These are phyloP conservation scores for Bruguiera parviflora DNA, from an alignment of 345 rosid species.

Conservation along the genomic window DNA sequence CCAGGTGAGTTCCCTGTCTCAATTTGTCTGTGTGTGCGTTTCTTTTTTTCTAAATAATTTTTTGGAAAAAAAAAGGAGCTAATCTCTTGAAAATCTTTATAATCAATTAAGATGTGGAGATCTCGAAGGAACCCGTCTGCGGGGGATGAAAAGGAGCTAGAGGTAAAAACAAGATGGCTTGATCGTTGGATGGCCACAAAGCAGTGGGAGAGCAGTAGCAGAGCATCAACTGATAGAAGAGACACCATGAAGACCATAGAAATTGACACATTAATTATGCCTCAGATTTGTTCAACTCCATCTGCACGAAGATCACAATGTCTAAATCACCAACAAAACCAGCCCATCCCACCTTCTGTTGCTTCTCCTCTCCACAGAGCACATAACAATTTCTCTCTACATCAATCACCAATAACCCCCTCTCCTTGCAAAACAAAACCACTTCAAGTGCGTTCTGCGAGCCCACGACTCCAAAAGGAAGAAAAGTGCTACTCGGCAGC, in stretches of 20 bases:
- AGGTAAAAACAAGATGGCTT: conserved; percentile 68
- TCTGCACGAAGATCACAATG: conserved; percentile 8
- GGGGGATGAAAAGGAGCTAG: conserved; percentile 50
- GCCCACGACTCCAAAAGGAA: conserved; percentile 46
- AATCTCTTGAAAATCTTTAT: background rate
- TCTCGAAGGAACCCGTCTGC: conserved; percentile 50
- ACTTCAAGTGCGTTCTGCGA: conserved; percentile 55
- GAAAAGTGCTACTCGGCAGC: conserved; percentile 10
- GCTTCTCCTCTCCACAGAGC: conserved; percentile 24
- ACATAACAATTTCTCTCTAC: no score
- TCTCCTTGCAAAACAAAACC: conserved; percentile 21
- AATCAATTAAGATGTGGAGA: conserved; percentile 52
- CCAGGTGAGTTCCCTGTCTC: conserved; percentile 44
- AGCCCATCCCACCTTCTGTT: conserved; percentile 12
- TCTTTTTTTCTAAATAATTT: no score
- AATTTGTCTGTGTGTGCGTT: background rate
- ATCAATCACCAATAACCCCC: no score
- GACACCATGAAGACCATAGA: conserved; percentile 52
- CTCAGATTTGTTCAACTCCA: conserved; percentile 13
- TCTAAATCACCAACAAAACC: conserved; percentile 19
- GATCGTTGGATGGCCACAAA: conserved; percentile 82
- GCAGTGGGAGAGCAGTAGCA: conserved; percentile 52
- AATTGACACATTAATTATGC: conserved; percentile 34
- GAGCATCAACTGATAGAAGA: conserved; percentile 43
- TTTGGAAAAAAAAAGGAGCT: background rate